Evolutionary conservation across 2,329 filamentous ascomycete species (phyloP), one percentile per base, ranked within the genome.

Genomic region (Trichoderma lentiforme): DNA sequence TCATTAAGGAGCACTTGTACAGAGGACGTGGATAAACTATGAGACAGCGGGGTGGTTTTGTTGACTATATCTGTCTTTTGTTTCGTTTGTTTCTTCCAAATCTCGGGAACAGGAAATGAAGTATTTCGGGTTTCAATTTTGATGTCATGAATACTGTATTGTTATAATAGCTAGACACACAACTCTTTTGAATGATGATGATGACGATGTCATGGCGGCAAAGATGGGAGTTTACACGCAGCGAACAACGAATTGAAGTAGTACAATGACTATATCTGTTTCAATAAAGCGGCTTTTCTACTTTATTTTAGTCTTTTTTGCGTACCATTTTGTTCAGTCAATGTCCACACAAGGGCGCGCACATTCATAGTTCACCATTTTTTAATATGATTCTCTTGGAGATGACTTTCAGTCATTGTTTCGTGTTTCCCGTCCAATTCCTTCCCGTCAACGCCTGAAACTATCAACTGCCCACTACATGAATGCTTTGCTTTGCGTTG

Each of bases 1-100:
- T 70, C 66, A 6, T 18, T 70, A 21, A 70, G 66, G 66, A 70
- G 66, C 15, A 70, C 66, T 21, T 70, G 39, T 24, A 61, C 66
- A 3, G 57, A 62, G 36, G n/a, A 32, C 2, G 34, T 7, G 34
- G 53, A 68, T 32, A 30, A 12, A 7, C 6, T 58, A 47, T 58
- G 24, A 58, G 2, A 34, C 15, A 24, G 12, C 32, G 5, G 4
- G 53, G 26, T 18, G 14, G 36, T 21, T 18, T 15, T 57, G 11
- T n/a, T 14, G 18, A 32, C n/a, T 56, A 14, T 28, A 21, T 58
- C 28, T 43, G 14, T 63, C 6, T 43, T 43, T 24, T 12, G 5
- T 32, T n/a, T 53, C 21, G 21, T 21, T n/a, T 51, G 6, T 12
- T 11, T 21, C 58, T 14, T 39, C 3, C 11, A 4, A 66, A 66